Base-by-base conservation (phyloP, 1,284 basidiomycete genomes). In the Apiotrichum brassicae region DNA sequence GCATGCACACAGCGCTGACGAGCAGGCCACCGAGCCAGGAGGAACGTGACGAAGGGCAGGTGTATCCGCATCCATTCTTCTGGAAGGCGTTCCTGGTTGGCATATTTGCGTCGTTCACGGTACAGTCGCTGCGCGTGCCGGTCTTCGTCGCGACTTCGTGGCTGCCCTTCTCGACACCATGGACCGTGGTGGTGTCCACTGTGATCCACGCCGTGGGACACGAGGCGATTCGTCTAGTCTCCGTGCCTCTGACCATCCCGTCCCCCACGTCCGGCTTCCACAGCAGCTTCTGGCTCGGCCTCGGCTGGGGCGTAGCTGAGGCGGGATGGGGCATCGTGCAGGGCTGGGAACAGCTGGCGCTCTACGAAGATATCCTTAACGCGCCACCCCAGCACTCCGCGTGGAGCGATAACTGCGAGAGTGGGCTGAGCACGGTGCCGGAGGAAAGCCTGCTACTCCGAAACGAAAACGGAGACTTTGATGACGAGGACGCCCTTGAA, bases 251-350 rank as follows among this genome's bases (percentile, higher is more conserved):
- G 23, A 61, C 63, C 34, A 51, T 57, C n/a, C 64, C 68, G 0
- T 64, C 62, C 0, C 63, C 70, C 1, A 64, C 65, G 1, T 66
- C 66, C 1, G 70, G 70, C 28, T 72, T 73, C 43, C 70, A 73
- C 49, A 71, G 69, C 19, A 63, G 62, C 9, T 73, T 66, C 51
- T 70, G 67, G 48, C 66, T 73, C 35, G 72, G 68, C 3, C 53
- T 73, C n/a, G 72, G 72, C 0, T 73, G 69, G 70, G 70, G 70
- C 26, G 48, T 61, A 1, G 70, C 72, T 5, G 70, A 73, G 57
- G 61, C 61, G 0, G 53, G 63, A 2, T 73, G 70, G 68, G 70
- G 72, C 3, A 70, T 71, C 19, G 60, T 70, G 2, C 65, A 70
- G 50, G 72, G 65, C 14, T 73, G 66, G 62, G 70, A 69, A 32